A percentile compares a stretch with the other conserved stretches of the same genome.
Conservation (phyloP, 129 eudicot genomes). For the Tagetes patula region DNA sequence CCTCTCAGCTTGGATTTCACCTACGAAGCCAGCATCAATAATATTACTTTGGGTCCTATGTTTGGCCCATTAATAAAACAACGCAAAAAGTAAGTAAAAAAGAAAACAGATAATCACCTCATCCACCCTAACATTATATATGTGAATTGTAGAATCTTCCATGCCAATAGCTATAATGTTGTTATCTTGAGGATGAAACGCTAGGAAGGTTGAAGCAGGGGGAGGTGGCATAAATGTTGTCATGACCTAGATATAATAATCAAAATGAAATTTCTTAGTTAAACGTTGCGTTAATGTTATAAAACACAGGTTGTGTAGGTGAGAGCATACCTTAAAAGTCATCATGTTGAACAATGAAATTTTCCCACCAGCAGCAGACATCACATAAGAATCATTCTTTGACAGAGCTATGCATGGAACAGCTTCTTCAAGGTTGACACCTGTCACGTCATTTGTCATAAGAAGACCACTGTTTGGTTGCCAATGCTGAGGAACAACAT, state of each 20-base stretch:
- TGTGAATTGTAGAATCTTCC: slow-evolving; percentile 86
- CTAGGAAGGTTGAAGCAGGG: slow-evolving; percentile 77
- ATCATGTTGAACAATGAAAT: slow-evolving; percentile 81
- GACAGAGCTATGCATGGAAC: slow-evolving; percentile 88
- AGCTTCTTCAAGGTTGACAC: slow-evolving; percentile 79
- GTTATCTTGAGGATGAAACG: slow-evolving; percentile 92
- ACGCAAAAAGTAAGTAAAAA: background rate
- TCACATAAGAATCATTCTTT: slow-evolving; percentile 86
- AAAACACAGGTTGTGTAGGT: background rate
- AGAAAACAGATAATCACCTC: slow-evolving; percentile 48
- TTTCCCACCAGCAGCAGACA: slow-evolving; percentile 94
- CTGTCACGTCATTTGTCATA: slow-evolving; percentile 77
- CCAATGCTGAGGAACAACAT: slow-evolving; percentile 71
- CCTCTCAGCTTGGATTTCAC: slow-evolving; percentile 87
- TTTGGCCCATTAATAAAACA: background rate
- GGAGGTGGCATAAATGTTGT: slow-evolving; percentile 94
- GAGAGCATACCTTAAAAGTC: slow-evolving; percentile 61
- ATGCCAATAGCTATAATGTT: slow-evolving; percentile 85
- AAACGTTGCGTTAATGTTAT: background rate
- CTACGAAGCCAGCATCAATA: slow-evolving; percentile 27
- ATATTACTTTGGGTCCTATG: slow-evolving; percentile 2
- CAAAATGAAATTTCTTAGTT: background rate
- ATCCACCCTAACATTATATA: slow-evolving; percentile 79
- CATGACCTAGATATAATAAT: slow-evolving; percentile 57
- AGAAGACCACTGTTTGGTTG: slow-evolving; percentile 82